Conservation (phyloP, 179 eudicot species). For the Silene vulgaris region DNA sequence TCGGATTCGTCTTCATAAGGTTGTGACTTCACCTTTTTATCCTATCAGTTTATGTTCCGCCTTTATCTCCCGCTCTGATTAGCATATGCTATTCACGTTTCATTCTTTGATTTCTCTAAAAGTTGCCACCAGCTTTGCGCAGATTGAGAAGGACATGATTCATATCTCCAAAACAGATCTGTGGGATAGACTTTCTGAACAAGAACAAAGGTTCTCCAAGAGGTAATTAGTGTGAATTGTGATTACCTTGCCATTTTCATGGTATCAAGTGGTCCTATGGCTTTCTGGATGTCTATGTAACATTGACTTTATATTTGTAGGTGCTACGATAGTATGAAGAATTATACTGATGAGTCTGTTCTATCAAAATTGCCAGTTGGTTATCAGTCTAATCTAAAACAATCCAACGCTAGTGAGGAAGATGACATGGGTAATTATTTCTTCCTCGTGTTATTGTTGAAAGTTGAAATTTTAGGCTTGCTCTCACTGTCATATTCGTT, state of each 20-base stretch:
- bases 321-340: slow-evolving; percentile 53
- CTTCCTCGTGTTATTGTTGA: neutral
- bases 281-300: neutral
- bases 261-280: neutral
- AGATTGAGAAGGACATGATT: slow-evolving; percentile 75
- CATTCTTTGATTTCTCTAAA: slow-evolving; percentile 19
- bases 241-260: neutral
- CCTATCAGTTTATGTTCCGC: neutral
- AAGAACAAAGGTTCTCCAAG: slow-evolving; percentile 63
- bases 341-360: slow-evolving; percentile 65
- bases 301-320: slow-evolving; percentile 32
- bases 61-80: neutral
- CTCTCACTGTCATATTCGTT: neutral
- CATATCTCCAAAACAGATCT: slow-evolving; percentile 65
- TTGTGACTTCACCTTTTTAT: slow-evolving; percentile 9
- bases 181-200: slow-evolving; percentile 67
- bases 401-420: slow-evolving; percentile 83
- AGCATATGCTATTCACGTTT: neutral
- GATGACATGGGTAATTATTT: slow-evolving; percentile 81
- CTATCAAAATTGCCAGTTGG: slow-evolving; percentile 72
- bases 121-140: slow-evolving; percentile 23
- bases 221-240: slow-evolving; percentile 31
- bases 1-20: slow-evolving; percentile 86
- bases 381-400: slow-evolving; percentile 78
- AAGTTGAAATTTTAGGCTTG: neutral